Evolutionary conservation across 2,329 filamentous ascomycete genomes (phyloP).

Genomic region (Botrytis pseudocinerea): DNA sequence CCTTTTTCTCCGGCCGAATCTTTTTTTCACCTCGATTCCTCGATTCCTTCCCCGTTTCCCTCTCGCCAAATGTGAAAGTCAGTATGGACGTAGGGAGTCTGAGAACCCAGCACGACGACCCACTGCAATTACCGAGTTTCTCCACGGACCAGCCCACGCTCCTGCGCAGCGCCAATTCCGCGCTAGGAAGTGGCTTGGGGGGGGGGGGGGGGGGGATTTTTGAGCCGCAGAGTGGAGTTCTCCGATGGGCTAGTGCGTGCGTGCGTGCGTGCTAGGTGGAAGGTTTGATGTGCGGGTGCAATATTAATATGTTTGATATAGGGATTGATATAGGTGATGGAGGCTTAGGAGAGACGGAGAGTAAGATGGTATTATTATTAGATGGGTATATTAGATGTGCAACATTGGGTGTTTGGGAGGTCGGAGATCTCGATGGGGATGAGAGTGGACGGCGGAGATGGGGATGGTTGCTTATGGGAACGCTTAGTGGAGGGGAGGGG

Average conservation of each 20-base stretch:
- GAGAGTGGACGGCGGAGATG: neutral
- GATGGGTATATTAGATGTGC: constrained; percentile 19
- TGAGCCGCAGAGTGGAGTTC: neutral
- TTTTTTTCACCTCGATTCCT: too few relatives aligned
- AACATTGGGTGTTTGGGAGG: neutral
- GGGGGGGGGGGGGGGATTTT: neutral
- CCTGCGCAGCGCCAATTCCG: too few relatives aligned
- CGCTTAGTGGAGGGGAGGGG: too few relatives aligned
- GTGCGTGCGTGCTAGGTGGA: neutral
- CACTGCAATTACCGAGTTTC: neutral
- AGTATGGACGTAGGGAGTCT: neutral
- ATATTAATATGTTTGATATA: constrained; percentile 3
- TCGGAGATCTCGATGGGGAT: neutral
- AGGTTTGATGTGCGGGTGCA: neutral
- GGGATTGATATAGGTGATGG: neutral
- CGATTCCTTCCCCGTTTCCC: neutral
- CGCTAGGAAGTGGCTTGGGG: neutral
- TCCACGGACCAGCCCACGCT: neutral
- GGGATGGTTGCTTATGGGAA: neutral
- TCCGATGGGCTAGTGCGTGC: neutral
- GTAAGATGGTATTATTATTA: constrained; percentile 13
- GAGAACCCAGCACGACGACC: neutral
- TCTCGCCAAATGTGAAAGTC: neutral
- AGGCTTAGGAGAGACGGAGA: neutral
- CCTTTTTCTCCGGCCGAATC: neutral